Conservation (phyloP, 306 rosid species). For the Vigna reflexopilosa region DNA sequence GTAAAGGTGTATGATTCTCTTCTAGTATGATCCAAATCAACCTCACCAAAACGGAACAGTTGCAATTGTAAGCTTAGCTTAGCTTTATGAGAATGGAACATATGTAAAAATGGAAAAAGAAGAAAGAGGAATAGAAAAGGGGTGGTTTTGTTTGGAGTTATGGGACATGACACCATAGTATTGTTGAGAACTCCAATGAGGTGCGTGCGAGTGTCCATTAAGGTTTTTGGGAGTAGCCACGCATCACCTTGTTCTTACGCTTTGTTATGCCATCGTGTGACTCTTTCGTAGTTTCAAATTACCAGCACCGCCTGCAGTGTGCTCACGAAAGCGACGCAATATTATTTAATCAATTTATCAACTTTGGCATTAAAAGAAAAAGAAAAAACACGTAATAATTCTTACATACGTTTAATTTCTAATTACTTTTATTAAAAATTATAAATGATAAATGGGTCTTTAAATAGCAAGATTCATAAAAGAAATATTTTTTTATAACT, state of each 20-base stretch:
- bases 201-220: constrained; percentile 3
- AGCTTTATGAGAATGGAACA: not conserved
- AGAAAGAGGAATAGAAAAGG: not conserved
- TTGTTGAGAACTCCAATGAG: constrained; percentile 25
- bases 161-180: not conserved
- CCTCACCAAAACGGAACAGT: not conserved
- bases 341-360: not conserved
- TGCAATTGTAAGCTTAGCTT: not conserved
- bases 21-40: not conserved
- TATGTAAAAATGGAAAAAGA: too few species aligned
- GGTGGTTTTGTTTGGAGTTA: not conserved
- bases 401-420: too few species aligned
- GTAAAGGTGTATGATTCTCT: not conserved
- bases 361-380: not conserved
- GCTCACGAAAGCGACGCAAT: not conserved
- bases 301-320: not conserved
- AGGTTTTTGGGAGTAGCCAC: constrained; percentile 12
- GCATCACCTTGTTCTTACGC: not conserved
- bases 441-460: too few species aligned
- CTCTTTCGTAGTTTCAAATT: not conserved
- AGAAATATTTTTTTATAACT: too few species aligned
- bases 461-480: too few species aligned
- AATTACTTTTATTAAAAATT: too few species aligned
- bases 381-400: not conserved
- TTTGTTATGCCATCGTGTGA: constrained; percentile 10